Conservation (phyloP, 306 rosid genomes). For the Vicia sativa region DNA sequence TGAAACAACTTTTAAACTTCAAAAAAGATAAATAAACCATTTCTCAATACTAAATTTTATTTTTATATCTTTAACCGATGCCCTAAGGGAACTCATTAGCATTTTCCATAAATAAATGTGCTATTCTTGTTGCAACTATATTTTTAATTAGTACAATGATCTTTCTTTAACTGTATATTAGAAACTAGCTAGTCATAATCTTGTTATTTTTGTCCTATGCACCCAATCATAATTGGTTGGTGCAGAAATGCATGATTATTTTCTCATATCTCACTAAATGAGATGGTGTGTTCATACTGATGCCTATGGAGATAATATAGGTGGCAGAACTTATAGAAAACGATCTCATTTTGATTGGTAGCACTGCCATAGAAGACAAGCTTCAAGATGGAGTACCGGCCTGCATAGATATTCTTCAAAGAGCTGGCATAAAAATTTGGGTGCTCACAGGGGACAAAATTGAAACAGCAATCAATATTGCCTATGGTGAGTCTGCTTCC, state of each 20-base stretch:
- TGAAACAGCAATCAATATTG: slow-evolving; percentile 98
- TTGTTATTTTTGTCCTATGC: slow-evolving; percentile 1
- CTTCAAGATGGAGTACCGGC: slow-evolving; percentile 99
- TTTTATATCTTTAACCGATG: too few species aligned
- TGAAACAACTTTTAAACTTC: too few species aligned
- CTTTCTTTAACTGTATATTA: slow-evolving; percentile 7
- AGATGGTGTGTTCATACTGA: slow-evolving; percentile 30
- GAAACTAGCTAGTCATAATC: slow-evolving; percentile 4
- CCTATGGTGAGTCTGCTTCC: slow-evolving; percentile 69
- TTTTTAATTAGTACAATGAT: slow-evolving; percentile 12
- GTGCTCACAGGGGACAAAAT: slow-evolving; percentile 96
- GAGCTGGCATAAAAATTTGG: slow-evolving; percentile 98
- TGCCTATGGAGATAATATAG: slow-evolving; percentile 51
- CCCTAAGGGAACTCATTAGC: too few species aligned
- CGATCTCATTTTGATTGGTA: slow-evolving; percentile 84
- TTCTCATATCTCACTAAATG: neutral
- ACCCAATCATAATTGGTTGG: slow-evolving; percentile 7
- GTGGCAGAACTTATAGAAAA: slow-evolving; percentile 91
- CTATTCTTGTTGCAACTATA: slow-evolving; percentile 11
- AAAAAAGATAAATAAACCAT: too few species aligned
- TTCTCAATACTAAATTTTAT: too few species aligned
- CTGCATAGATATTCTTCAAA: slow-evolving; percentile 86
- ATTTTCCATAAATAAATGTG: neutral
- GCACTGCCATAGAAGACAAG: slow-evolving; percentile 97
- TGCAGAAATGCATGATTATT: slow-evolving; percentile 34